Evolutionary conservation across 2,329 filamentous ascomycete species (phyloP).

Genomic region (Xylariaceae sp.): DNA sequence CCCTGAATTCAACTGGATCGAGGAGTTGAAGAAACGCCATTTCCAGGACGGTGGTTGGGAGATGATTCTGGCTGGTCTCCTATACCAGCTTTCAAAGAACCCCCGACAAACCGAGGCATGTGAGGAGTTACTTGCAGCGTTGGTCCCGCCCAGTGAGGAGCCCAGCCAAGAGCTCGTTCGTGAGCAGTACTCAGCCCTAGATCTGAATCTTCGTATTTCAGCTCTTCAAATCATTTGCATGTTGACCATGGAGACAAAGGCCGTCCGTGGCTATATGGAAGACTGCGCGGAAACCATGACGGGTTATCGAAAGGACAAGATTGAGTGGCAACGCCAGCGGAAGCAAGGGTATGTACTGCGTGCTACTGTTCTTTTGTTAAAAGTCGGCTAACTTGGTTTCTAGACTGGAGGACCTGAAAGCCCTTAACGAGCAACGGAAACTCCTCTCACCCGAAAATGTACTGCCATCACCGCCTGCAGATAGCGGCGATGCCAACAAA

Average conservation of each 20-base stretch:
- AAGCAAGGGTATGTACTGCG: constrained; percentile 53
- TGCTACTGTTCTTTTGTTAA: not conserved
- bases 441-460: constrained; percentile 67
- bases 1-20: constrained; percentile 73
- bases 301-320: constrained; percentile 88
- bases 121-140: constrained; percentile 70
- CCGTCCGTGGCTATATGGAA: constrained; percentile 82
- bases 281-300: constrained; percentile 94
- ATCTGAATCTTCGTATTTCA: constrained; percentile 76
- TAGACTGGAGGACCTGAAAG: constrained; percentile 65
- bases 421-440: constrained; percentile 67
- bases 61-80: constrained; percentile 76
- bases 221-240: constrained; percentile 81
- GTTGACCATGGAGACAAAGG: constrained; percentile 79
- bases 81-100: constrained; percentile 78
- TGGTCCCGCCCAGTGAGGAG: constrained; percentile 74
- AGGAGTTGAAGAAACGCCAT: constrained; percentile 74
- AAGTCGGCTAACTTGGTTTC: constrained; percentile 9
- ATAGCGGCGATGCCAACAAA: constrained; percentile 40
- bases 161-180: constrained; percentile 70
- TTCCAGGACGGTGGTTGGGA: constrained; percentile 90
- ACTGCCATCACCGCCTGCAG: constrained; percentile 53
- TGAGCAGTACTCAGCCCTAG: constrained; percentile 65
- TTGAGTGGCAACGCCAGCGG: constrained; percentile 78
- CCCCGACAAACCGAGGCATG: constrained; percentile 65